Evolutionary conservation across 768 basidiomycete species (phyloP), one percentile per base, ranked within the genome.

Genomic region (Mycena indigotica): DNA sequence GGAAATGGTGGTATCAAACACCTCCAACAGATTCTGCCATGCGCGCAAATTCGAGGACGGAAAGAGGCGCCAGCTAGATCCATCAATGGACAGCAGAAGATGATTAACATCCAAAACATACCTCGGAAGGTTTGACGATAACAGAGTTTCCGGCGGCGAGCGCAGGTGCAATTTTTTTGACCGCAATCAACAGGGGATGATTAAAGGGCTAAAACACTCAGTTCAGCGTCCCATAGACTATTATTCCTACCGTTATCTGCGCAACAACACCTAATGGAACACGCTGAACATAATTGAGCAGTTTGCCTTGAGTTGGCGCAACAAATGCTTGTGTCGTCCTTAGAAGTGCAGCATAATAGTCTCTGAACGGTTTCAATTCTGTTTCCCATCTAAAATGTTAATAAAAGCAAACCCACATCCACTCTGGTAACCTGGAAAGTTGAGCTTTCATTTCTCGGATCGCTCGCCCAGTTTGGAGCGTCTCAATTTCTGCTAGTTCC

Each of bases 121-220:
- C 87, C 76, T 93, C 89, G 41, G 90, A 91, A 1, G 91, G 89
- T 65, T 93, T 93, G 19, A 93, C 85, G 50, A 93, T 79, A 46
- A 94, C 86, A 52, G 86, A 86, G 65, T 93, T 93, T 4, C 91
- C 92, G 6, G 91, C 89, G 41, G 92, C 92, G 25, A 94, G 75
- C 1, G 90, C 91, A 4, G 90, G 90, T 0, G 87, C 89, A 53
- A 94, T 88, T 72, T 95, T 95, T 78, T 95, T 95, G 52, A 94
- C 69, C 2, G 91, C 90, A 60, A 95, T 95, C 30, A 95, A 71
- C n/a, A 95, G 74, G 1, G 93, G 93, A 62, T 95, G 92, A 64
- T 95, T 95, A 71, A 93, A 94, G 2, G 92, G 90, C 88, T 92
- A 59, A 30, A 12, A 23, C 26, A 41, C 23, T 24, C 3, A 15